Conservation (phyloP, 345 rosid genomes). For the Lepidium didymum region DNA sequence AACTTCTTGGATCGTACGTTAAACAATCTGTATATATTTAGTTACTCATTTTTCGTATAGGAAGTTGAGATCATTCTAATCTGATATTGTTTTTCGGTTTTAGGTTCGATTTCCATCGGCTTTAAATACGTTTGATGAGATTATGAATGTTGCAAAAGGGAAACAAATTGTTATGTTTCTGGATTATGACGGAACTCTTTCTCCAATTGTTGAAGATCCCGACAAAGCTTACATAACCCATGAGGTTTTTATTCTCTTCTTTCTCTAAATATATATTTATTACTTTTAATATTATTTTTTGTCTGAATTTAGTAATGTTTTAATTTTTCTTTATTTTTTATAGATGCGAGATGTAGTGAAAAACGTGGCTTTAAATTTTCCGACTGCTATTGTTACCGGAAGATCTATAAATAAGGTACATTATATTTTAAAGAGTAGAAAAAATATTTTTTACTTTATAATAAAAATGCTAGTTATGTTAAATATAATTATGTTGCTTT, state of each 20-base stretch:
- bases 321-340: background rate
- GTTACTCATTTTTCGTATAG: background rate
- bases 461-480: background rate
- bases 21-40: background rate
- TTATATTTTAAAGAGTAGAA: slow-evolving; percentile 4
- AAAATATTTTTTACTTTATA: background rate
- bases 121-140: slow-evolving; percentile 61
- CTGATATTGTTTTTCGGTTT: background rate
- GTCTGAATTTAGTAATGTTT: background rate
- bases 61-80: background rate
- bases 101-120: slow-evolving; percentile 87
- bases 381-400: slow-evolving; percentile 94
- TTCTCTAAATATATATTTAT: background rate
- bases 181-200: slow-evolving; percentile 94
- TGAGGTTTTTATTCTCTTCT: slow-evolving; percentile 41
- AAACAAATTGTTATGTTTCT: slow-evolving; percentile 94
- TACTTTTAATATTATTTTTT: too few species aligned
- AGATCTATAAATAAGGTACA: slow-evolving; percentile 92
- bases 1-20: slow-evolving; percentile 64
- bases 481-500: background rate
- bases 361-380: slow-evolving; percentile 60
- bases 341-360: slow-evolving; percentile 82
- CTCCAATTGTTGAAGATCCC: slow-evolving; percentile 95
- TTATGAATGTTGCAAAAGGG: slow-evolving; percentile 50
- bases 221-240: slow-evolving; percentile 83